Base-by-base conservation (phyloP, 495 filamentous ascomycete genomes). In the Schizothecium vesticola region DNA sequence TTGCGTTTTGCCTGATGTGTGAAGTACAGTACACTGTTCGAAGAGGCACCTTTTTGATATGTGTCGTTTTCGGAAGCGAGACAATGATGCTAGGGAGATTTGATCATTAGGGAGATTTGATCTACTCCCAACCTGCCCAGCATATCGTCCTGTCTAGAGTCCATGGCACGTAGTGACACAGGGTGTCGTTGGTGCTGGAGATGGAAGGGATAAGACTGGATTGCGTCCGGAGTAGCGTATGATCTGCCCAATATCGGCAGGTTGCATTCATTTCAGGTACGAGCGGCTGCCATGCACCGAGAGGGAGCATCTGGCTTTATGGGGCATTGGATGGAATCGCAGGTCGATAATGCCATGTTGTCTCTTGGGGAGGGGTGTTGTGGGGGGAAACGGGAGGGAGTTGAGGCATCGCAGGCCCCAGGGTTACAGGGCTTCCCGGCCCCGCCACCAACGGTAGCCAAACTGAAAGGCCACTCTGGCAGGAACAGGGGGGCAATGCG, bases 391-490 rank as follows among this genome's bases (percentile, higher is more conserved):
- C 25, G 24, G 59, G 23, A 51, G 19, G 19, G 43, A 10, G 26
- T 65, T 65, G 63, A 22, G 33, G 58, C 22, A 23, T 22, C 56
- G 26, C 22, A 55, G 59, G 24, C 33, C 23, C 24, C 56, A 68
- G 56, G 61, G 67, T 43, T 55, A 51, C 43, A 51, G 60, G 26
- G 29, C 25, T 60, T 13, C 22, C 36, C 57, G 56, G 57, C 66
- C 62, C 55, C 59, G 63, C 65, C 58, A 64, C 61, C 43, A 58
- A 51, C 60, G 60, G 59, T 43, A 63, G 60, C 58, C 60, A 55
- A 26, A 43, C 22, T 13, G 68, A 77, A 71, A 77, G 75, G 74
- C 75, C 74, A 77, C 75, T 76, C 74, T 77, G 75, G 67, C 75
- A 77, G 69, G 67, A 73, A 74, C 70, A 72, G 60, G 75, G 69